These are phyloP conservation scores for Penicillium sp. DNA, from an alignment of 2,329 filamentous ascomycete species.

Conservation along the genomic window DNA sequence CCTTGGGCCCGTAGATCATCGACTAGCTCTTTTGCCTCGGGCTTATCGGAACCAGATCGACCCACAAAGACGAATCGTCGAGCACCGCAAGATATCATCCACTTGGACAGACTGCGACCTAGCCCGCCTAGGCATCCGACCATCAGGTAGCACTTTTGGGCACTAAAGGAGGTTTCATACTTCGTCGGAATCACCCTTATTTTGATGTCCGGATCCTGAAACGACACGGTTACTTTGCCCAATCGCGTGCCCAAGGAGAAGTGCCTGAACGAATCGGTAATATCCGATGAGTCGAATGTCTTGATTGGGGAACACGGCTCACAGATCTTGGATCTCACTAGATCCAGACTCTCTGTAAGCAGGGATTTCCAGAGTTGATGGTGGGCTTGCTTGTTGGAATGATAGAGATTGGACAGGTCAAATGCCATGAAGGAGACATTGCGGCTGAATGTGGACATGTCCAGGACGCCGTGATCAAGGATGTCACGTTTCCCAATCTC, in stretches of 20 bases:
- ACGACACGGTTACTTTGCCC: not conserved
- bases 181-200: not conserved
- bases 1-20: conserved; percentile 4
- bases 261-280: not conserved
- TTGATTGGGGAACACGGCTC: not conserved
- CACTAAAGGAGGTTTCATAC: not conserved
- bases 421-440: not conserved
- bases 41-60: conserved; percentile 36
- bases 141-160: not conserved
- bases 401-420: not conserved
- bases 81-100: conserved; percentile 17
- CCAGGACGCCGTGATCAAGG: not conserved
- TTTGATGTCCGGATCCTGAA: not conserved
- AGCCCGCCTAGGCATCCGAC: conserved; percentile 52
- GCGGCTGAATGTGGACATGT: not conserved
- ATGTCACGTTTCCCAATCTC: conserved; percentile 19
- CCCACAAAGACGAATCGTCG: conserved; percentile 48
- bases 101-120: conserved; percentile 44
- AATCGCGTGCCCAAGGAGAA: not conserved
- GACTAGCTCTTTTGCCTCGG: conserved; percentile 2
- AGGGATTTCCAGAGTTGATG: not conserved
- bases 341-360: not conserved
- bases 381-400: not conserved
- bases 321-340: not conserved
- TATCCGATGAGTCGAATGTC: not conserved